These are phyloP conservation scores for Wallacemonas sp. DNA, from an alignment of 208 protist genomes.

Conservation along the genomic window DNA sequence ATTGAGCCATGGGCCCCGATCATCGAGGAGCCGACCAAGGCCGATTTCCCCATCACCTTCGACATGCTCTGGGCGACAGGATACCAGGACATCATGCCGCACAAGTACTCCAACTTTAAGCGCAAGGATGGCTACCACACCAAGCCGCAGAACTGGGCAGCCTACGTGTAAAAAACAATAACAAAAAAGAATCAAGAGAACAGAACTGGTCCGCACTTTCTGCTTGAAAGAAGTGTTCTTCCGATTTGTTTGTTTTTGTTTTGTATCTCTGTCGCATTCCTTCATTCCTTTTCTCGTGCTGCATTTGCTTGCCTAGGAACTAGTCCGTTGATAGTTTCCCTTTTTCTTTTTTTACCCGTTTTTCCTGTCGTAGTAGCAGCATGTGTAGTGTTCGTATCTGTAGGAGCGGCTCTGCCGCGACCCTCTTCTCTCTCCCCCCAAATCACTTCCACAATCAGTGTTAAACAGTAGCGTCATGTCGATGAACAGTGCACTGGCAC, in stretches of 20 bases:
- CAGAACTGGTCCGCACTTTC: neutral
- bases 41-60: conserved; percentile 86
- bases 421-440: neutral
- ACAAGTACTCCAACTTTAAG: conserved; percentile 79
- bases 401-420: neutral
- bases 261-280: neutral
- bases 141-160: conserved; percentile 79
- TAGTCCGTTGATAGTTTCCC: conserved; percentile 4
- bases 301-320: neutral
- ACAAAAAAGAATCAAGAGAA: too few species aligned
- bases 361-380: conserved; percentile 16
- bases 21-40: conserved; percentile 86
- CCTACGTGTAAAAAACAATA: conserved; percentile 63
- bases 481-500: too few species aligned
- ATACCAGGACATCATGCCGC: conserved; percentile 88
- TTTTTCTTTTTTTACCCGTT: conserved; percentile 16
- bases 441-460: too few species aligned
- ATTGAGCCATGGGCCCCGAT: conserved; percentile 91
- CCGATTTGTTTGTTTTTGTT: neutral
- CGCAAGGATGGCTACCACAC: conserved; percentile 89
- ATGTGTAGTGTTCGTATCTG: conserved; percentile 12
- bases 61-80: conserved; percentile 90
- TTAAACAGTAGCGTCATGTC: too few species aligned
- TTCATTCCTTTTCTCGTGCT: neutral
- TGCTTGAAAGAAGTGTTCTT: too few species aligned